Evolutionary conservation across 345 rosid genomes (phyloP), one percentile per base, ranked within the genome.

Genomic region (Eucalyptus sp.): DNA sequence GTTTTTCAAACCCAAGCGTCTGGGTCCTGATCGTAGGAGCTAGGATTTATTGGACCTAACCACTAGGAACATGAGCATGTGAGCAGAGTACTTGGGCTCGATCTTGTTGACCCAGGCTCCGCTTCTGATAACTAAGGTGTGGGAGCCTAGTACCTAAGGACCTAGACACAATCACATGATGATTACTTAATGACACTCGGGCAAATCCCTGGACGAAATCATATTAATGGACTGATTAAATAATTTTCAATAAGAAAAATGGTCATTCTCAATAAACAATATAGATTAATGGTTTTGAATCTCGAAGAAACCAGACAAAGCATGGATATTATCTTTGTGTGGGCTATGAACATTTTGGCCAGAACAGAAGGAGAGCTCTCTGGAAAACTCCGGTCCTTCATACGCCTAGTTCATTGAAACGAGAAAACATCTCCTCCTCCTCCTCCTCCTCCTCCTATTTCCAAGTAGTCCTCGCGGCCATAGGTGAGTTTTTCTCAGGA

Each of bases 401-500:
- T 58, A 24, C 62, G 62, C 62, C 5, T 25, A 24, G 25, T 56
- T 56, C 62, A 24, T 58, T 54, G 27, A 54, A 54, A 54, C 60
- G 60, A 54, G 60, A 20, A 54, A 54, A 20, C 27, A 54, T 50
- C 52, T 50, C 52, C 4, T 13, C 1, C 52, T 54, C 60, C 60
- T 54, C n/a, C n/a, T n/a, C 60, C 60, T 54, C 58, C 58, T 54
- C 60, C 25, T 54, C 60, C 60, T 54, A 54, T 20, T 54, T 54
- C 25, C 60, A 54, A 54, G 58, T 54, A 20, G 60, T 54, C 60
- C 60, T 54, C 25, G 25, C 11, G 25, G 44, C 46, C 85, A 52
- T 46, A 46, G 94, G 94, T 92, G 86, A 91, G 90, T 89, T 51
- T 48, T 86, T 86, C 25, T 54, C 52, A 87, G 86, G 7, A 86